A percentile compares a stretch with the other conserved stretches of the same genome.
Evolutionary conservation across 768 basidiomycete genomes (phyloP).

Genomic region (Suillus bovinus): DNA sequence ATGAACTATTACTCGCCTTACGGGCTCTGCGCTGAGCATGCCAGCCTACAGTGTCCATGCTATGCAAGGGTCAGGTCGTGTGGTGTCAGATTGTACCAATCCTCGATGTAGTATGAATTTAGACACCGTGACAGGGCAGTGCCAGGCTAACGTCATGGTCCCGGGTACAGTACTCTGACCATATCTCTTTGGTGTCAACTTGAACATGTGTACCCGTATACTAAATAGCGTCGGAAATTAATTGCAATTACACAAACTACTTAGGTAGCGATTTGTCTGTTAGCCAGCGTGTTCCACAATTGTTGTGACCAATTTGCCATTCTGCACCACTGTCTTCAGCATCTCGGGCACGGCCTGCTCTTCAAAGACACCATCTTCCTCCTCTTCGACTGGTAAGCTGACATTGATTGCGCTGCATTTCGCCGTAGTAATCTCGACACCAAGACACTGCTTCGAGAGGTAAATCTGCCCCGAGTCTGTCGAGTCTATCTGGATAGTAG

Average conservation of each 20-base stretch:
- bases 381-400: slow-evolving; percentile 79
- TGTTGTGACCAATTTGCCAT: slow-evolving; percentile 84
- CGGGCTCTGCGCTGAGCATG: slow-evolving; percentile 63
- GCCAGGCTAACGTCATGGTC: neutral
- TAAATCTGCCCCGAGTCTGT: slow-evolving; percentile 96
- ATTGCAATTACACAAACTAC: neutral
- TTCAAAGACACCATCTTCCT: slow-evolving; percentile 89
- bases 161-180: neutral
- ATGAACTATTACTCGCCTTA: slow-evolving; percentile 39
- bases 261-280: neutral
- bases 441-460: slow-evolving; percentile 80
- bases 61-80: neutral
- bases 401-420: slow-evolving; percentile 95
- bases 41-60: slow-evolving; percentile 82
- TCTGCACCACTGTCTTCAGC: slow-evolving; percentile 80
- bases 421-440: slow-evolving; percentile 85
- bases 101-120: neutral
- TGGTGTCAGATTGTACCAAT: neutral
- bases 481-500: slow-evolving; percentile 91
- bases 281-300: slow-evolving; percentile 86
- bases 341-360: slow-evolving; percentile 95
- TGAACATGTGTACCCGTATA: neutral
- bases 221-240: neutral
- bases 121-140: slow-evolving; percentile 2
- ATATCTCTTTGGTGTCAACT: neutral